A percentile compares a stretch with the other conserved stretches of the same genome.
phyloP scores from a whole-genome alignment of 345 rosid species.

The Hibiscus syriacus region DNA sequence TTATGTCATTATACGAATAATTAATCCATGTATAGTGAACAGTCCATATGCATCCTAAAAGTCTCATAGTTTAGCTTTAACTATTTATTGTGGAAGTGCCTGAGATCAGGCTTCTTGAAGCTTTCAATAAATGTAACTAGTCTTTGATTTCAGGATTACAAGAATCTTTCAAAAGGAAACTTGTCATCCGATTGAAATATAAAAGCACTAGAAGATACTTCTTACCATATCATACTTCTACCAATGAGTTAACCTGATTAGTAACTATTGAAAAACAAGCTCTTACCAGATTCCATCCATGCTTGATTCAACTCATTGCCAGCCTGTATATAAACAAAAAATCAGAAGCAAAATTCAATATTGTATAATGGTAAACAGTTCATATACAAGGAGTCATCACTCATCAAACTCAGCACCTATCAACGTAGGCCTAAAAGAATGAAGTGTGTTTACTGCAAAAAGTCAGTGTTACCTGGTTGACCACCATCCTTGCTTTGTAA shows the following conservation, averaged over 20 bases:
- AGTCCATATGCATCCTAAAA: too few relatives aligned
- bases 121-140: not conserved
- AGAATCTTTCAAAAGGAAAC: conserved; percentile 2
- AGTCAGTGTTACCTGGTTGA: conserved; percentile 69
- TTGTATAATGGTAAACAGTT: not conserved
- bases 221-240: not conserved
- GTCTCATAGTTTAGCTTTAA: too few relatives aligned
- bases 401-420: not conserved
- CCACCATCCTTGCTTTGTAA: conserved; percentile 95
- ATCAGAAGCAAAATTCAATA: not conserved
- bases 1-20: not conserved
- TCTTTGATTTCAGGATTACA: not conserved
- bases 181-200: not conserved
- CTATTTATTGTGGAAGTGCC: not conserved
- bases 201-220: not conserved
- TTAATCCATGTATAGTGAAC: not conserved
- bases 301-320: conserved; percentile 88
- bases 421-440: not conserved
- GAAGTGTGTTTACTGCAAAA: not conserved
- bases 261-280: not conserved
- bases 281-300: conserved; percentile 96
- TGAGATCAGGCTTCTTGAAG: not conserved
- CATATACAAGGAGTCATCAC: conserved; percentile 3
- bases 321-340: conserved; percentile 47
- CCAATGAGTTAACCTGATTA: not conserved